A percentile compares a stretch with the other conserved stretches of the same genome.
These are phyloP conservation scores for Ophiostoma sp. DNA, from an alignment of 2,329 filamentous ascomycete genomes.

Conservation along the genomic window DNA sequence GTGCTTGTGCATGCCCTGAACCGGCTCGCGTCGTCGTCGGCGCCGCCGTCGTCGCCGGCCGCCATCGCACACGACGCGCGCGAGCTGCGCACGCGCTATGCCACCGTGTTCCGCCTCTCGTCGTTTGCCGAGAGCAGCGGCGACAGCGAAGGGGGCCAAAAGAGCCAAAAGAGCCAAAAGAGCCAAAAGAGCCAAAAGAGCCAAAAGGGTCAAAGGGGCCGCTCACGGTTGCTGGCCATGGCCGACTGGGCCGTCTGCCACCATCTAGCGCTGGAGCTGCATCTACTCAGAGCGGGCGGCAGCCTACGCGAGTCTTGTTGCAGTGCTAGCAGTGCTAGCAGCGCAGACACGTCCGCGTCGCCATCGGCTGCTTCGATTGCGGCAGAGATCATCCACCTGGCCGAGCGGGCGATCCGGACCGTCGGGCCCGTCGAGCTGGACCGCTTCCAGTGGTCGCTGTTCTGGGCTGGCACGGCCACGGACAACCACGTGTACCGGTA, in stretches of 20 bases:
- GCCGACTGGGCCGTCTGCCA: conserved; percentile 1
- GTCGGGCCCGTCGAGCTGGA: conserved; percentile 17
- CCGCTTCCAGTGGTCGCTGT: conserved; percentile 20
- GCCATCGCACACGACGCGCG: not conserved
- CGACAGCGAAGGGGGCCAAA: not conserved
- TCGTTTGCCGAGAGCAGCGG: too few relatives aligned
- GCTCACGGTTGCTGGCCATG: not conserved
- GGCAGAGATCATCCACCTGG: not conserved
- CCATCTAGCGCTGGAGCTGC: conserved; percentile 2
- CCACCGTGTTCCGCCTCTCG: not conserved
- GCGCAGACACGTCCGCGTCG: too few relatives aligned
- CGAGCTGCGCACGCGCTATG: not conserved
- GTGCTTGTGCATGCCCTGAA: conserved; percentile 17
- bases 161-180: not conserved
- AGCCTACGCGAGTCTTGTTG: too few relatives aligned
- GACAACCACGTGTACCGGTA: conserved; percentile 2
- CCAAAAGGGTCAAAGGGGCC: not conserved
- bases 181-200: too few relatives aligned
- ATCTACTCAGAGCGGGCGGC: not conserved
- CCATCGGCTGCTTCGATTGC: not conserved
- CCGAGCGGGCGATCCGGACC: conserved; percentile 14
- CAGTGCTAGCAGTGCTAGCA: too few relatives aligned
- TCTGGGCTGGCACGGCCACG: conserved; percentile 20
- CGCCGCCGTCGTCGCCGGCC: too few relatives aligned
- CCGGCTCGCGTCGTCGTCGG: not conserved